Evolutionary conservation across 2,329 filamentous ascomycete genomes (phyloP).

Genomic region (Penicillium verrucosum): DNA sequence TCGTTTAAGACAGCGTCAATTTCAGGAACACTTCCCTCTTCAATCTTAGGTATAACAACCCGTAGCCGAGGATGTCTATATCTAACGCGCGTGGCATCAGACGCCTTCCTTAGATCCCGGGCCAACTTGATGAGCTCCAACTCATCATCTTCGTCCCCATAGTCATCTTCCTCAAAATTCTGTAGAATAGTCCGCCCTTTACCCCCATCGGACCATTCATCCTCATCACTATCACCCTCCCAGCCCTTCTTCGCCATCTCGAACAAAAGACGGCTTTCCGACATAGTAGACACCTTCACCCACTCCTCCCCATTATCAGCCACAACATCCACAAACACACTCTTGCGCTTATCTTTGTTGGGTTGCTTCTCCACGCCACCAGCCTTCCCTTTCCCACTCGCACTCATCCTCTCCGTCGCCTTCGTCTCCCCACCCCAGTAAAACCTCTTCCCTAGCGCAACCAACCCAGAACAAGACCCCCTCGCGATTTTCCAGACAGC

Average conservation of each 20-base stretch:
- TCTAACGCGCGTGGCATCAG: slow-evolving; percentile 54
- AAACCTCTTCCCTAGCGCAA: slow-evolving; percentile 57
- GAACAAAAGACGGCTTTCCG: slow-evolving; percentile 61
- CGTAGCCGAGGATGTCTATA: slow-evolving; percentile 60
- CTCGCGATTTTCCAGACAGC: slow-evolving; percentile 63
- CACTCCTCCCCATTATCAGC: slow-evolving; percentile 61
- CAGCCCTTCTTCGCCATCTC: slow-evolving; percentile 68
- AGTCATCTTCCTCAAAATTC: slow-evolving; percentile 27
- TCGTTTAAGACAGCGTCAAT: slow-evolving; percentile 57
- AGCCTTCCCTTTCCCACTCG: slow-evolving; percentile 5
- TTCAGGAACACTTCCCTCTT: slow-evolving; percentile 48
- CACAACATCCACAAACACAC: slow-evolving; percentile 63
- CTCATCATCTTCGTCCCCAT: slow-evolving; percentile 50
- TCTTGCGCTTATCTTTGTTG: slow-evolving; percentile 46
- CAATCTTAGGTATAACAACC: slow-evolving; percentile 60
- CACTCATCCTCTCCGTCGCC: slow-evolving; percentile 2
- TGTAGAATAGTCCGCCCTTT: slow-evolving; percentile 26
- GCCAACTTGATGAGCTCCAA: slow-evolving; percentile 61
- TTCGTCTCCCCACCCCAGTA: slow-evolving; percentile 42
- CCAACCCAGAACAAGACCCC: slow-evolving; percentile 51
- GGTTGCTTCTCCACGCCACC: slow-evolving; percentile 23
- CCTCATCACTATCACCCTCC: slow-evolving; percentile 49
- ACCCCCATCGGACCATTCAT: slow-evolving; percentile 38
- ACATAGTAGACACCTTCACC: slow-evolving; percentile 66
- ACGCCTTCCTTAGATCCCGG: slow-evolving; percentile 56